A percentile compares a stretch with the other conserved stretches of the same genome.
These are phyloP conservation scores for Zizania latifolia DNA, from an alignment of 176 grass and related monocot species.

Conservation along the genomic window DNA sequence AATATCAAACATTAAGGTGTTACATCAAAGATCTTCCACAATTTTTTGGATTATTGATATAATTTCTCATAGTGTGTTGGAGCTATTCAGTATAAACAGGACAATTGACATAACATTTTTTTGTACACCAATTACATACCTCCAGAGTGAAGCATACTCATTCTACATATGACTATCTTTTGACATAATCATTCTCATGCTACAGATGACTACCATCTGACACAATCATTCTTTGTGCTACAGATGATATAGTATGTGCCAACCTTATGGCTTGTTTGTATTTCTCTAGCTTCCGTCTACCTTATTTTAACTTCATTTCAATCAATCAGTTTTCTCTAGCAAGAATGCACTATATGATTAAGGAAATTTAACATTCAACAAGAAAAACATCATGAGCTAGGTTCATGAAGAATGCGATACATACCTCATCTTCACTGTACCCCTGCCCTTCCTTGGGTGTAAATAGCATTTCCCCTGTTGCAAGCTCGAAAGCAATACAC, in stretches of 20 bases:
- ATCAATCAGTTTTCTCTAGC: not conserved
- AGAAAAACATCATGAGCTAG: conserved; percentile 1
- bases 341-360: not conserved
- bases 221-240: not conserved
- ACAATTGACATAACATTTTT: not conserved
- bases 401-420: conserved; percentile 1
- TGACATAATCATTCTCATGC: not conserved
- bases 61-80: not conserved
- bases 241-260: not conserved
- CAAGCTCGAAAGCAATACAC: conserved; percentile 92
- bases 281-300: not conserved
- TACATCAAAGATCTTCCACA: conserved; percentile 3
- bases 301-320: not conserved
- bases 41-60: not conserved
- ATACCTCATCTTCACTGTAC: conserved; percentile 99
- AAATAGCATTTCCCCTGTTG: conserved; percentile 94
- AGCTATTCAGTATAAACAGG: conserved; percentile 7
- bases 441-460: conserved; percentile 78
- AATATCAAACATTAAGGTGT: not conserved
- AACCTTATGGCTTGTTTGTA: not conserved
- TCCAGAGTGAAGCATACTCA: too few species aligned
- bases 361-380: conserved; percentile 12
- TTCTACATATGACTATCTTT: not conserved
- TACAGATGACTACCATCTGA: not conserved
- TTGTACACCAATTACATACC: too few species aligned